A percentile compares a stretch with the other conserved stretches of the same genome.
These are phyloP conservation scores for Symbiodinium natans DNA, from an alignment of 73 alveolate species.

Conservation along the genomic window DNA sequence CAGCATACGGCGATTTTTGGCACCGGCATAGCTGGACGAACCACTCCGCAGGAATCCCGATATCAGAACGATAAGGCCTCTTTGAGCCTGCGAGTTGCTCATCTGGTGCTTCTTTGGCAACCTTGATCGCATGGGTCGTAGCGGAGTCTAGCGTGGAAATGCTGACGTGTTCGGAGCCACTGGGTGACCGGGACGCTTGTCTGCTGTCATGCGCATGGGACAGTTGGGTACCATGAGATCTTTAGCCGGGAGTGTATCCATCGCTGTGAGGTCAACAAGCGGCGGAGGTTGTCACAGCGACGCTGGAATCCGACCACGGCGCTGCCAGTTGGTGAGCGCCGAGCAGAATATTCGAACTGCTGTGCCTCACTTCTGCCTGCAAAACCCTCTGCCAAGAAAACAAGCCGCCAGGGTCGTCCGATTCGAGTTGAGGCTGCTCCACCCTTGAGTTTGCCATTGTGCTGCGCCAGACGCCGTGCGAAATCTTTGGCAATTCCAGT, in stretches of 20 bases:
- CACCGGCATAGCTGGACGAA: too few relatives aligned
- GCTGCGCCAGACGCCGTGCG: slow-evolving; percentile 1
- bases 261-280: neutral
- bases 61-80: too few relatives aligned
- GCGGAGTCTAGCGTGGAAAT: too few relatives aligned
- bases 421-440: neutral
- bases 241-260: neutral
- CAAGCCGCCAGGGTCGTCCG: neutral
- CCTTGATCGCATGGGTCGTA: too few relatives aligned
- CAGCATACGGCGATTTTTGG: too few relatives aligned
- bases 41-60: too few relatives aligned
- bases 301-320: neutral
- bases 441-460: neutral
- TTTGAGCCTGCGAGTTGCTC: too few relatives aligned
- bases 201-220: neutral
- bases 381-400: neutral
- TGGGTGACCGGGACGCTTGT: too few relatives aligned
- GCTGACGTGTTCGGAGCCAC: too few relatives aligned
- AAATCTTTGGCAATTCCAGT: neutral
- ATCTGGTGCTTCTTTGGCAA: too few relatives aligned
- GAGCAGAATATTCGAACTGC: neutral
- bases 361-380: neutral
- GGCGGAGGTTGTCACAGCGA: slow-evolving; percentile 1
- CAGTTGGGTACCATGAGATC: neutral
- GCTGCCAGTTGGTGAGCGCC: neutral